phyloP scores from a whole-genome alignment of 257 asterid genomes.

The Nicotiana sylvestris region DNA sequence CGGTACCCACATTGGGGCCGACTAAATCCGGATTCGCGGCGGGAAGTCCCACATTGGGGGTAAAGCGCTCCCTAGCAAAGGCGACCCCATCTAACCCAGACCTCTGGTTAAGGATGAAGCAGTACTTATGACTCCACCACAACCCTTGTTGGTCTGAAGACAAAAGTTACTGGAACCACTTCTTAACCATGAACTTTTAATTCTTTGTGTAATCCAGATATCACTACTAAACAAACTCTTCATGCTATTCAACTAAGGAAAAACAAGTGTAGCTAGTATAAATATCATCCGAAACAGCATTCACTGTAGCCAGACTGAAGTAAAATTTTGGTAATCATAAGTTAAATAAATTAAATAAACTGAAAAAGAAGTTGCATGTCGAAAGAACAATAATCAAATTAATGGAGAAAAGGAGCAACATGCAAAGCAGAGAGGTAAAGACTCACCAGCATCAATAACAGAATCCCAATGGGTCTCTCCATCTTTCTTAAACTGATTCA shows the following conservation, averaged over 20 bases:
- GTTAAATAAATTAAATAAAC: neutral
- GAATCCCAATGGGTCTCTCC: slow-evolving; percentile 86
- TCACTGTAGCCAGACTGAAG: neutral
- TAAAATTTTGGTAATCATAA: neutral
- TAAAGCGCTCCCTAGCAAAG: too few species aligned
- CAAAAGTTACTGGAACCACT: neutral
- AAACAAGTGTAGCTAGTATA: neutral
- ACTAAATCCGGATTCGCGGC: too few species aligned
- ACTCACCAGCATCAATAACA: slow-evolving; percentile 89
- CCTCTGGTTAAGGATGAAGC: too few species aligned
- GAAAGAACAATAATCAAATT: neutral
- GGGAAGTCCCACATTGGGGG: too few species aligned
- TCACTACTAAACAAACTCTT: neutral
- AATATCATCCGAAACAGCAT: neutral
- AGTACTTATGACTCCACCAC: too few species aligned
- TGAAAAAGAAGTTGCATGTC: neutral
- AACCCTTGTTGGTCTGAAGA: neutral
- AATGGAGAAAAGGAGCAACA: neutral
- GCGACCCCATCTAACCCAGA: too few species aligned
- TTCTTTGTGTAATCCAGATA: neutral
- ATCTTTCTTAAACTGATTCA: slow-evolving; percentile 59
- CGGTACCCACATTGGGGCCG: too few species aligned
- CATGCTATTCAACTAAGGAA: neutral
- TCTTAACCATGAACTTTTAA: neutral
- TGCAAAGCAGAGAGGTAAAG: neutral